Conservation (phyloP, 2,329 filamentous ascomycete species). For the Monosporascus cannonballus region DNA sequence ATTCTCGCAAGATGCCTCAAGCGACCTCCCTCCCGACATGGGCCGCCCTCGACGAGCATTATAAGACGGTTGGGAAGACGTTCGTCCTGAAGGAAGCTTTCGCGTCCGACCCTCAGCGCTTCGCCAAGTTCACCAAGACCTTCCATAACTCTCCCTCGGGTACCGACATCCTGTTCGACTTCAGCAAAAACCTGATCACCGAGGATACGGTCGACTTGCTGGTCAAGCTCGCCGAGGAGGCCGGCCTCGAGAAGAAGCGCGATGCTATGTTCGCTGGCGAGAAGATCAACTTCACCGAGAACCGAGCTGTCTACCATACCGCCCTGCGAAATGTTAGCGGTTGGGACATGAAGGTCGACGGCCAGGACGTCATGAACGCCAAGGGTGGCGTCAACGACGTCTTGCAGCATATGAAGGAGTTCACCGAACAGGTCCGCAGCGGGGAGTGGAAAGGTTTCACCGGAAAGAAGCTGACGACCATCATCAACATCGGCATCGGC, state of each 20-base stretch:
- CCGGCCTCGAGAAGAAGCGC: slow-evolving; percentile 83
- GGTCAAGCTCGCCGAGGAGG: slow-evolving; percentile 85
- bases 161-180: slow-evolving; percentile 92
- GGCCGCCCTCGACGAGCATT: slow-evolving; percentile 86
- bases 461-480: slow-evolving; percentile 93
- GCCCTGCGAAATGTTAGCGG: slow-evolving; percentile 87
- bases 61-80: slow-evolving; percentile 76
- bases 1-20: slow-evolving; percentile 60
- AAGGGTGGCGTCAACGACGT: slow-evolving; percentile 86
- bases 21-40: slow-evolving; percentile 81
- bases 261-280: slow-evolving; percentile 97
- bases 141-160: slow-evolving; percentile 75
- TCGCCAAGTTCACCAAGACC: slow-evolving; percentile 81
- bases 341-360: slow-evolving; percentile 78
- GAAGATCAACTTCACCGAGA: slow-evolving; percentile 99
- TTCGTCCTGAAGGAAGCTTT: slow-evolving; percentile 94
- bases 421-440: slow-evolving; percentile 88
- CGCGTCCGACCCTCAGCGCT: slow-evolving; percentile 78
- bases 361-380: slow-evolving; percentile 84
- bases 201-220: slow-evolving; percentile 86
- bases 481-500: slow-evolving; percentile 96
- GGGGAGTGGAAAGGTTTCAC: slow-evolving; percentile 96
- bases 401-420: slow-evolving; percentile 96
- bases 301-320: slow-evolving; percentile 91
- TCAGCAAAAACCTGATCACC: slow-evolving; percentile 97